Evolutionary conservation across 257 asterid genomes (phyloP).

Genomic region (Jacaranda mimosifolia): DNA sequence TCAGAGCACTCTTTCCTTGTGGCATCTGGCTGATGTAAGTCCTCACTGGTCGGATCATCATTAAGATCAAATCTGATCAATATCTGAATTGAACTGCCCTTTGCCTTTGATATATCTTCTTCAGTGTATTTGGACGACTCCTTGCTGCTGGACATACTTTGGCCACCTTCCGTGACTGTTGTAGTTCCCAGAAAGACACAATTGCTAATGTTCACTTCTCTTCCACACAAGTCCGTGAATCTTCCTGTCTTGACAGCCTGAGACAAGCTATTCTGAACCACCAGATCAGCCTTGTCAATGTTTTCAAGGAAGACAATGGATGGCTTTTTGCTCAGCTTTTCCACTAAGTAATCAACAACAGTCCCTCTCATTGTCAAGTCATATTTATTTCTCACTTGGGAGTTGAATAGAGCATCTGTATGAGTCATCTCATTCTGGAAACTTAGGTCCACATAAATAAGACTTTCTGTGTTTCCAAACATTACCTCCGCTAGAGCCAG

Average conservation of each 20-base stretch:
- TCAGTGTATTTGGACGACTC: constrained; percentile 46
- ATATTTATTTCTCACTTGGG: constrained; percentile 45
- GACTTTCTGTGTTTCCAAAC: constrained; percentile 61
- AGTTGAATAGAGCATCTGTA: constrained; percentile 40
- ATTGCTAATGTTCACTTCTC: constrained; percentile 65
- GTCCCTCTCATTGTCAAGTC: constrained; percentile 62
- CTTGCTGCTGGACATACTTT: background rate
- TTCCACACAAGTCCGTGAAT: constrained; percentile 66
- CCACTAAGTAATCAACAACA: constrained; percentile 74
- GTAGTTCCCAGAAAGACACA: constrained; percentile 67
- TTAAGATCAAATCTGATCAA: constrained; percentile 74
- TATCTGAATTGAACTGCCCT: constrained; percentile 59
- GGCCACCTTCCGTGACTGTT: constrained; percentile 37
- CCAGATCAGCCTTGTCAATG: constrained; percentile 73
- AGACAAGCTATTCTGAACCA: constrained; percentile 68
- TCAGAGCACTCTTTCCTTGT: constrained; percentile 26
- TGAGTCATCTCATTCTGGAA: constrained; percentile 47
- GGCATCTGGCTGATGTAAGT: constrained; percentile 11
- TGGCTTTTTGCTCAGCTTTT: constrained; percentile 68
- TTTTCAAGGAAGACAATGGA: constrained; percentile 77
- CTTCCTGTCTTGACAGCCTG: constrained; percentile 68
- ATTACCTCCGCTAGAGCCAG: constrained; percentile 65
- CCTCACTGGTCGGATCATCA: constrained; percentile 38
- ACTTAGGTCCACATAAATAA: constrained; percentile 64
- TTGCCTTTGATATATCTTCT: constrained; percentile 53